Evolutionary conservation across 2,329 filamentous ascomycete species (phyloP), one percentile per base, ranked within the genome.

Genomic region (Zopfia rhizophila): DNA sequence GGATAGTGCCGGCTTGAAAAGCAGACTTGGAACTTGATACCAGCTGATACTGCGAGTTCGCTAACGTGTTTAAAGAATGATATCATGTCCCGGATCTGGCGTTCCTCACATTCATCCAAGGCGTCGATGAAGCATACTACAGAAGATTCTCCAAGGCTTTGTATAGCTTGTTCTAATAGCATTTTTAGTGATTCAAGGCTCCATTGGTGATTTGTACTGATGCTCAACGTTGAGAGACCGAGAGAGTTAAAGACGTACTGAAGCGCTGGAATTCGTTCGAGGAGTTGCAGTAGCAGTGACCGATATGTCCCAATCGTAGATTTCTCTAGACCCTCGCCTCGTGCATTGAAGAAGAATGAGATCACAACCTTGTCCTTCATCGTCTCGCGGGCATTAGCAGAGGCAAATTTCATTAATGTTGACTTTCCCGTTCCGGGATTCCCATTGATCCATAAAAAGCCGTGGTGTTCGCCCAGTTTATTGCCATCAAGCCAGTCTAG

Each of bases 1-100:
- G 78, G 78, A 14, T 80, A 81, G 24, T 79, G 75, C 0, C 80
- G 65, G 36, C 78, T 81, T 0, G 78, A 77, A 3, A 81, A 72
- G 38, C 74, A 79, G 0, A 78, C 54, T 0, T 48, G 60, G 0
- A 81, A 55, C 0, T 22, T 3, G 0, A 58, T 30, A 0, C 38
- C 33, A 0, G 19, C 43, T 3, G 56, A 39, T 0, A 58, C 38
- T 2, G 69, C 63, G 0, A 55, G 7, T 3, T 72, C 53, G 0
- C 69, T 66, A 0, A 81, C 42, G 0, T 67, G 51, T 38, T 78
- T 69, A 11, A 82, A 74, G 39, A 75, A 76, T 0, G 53, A 30
- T 1, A 81, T 56, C 73, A 82, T 79, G 0, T 71, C 65, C 21
- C 66, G 65, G 2, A 75, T 60, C 32, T 81, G 61, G 2, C 58